A percentile compares a stretch with the other conserved stretches of the same genome.
These are phyloP conservation scores for Suillus spraguei DNA, from an alignment of 768 basidiomycete species.

Conservation along the genomic window DNA sequence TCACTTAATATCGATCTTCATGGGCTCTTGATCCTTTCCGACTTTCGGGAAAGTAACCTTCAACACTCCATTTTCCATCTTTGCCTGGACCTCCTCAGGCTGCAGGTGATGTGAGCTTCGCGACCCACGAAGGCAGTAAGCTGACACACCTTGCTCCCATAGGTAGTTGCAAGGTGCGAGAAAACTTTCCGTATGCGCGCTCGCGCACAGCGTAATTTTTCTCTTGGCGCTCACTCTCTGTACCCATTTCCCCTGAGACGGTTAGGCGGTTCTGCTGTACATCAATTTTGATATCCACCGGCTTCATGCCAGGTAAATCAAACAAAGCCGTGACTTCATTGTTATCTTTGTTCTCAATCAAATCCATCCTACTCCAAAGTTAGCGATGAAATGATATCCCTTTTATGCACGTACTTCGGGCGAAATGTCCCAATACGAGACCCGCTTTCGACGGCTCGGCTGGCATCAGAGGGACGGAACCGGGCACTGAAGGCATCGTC, in stretches of 20 bases:
- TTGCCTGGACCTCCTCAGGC: constrained; percentile 41
- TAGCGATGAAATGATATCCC: not conserved
- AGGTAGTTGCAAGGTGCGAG: constrained; percentile 50
- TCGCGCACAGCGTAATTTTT: constrained; percentile 42
- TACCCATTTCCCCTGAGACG: constrained; percentile 50
- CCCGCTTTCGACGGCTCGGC: constrained; percentile 18
- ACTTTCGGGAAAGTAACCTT: constrained; percentile 56
- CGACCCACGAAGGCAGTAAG: not conserved
- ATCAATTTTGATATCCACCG: constrained; percentile 55
- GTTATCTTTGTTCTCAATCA: constrained; percentile 49
- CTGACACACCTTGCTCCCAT: constrained; percentile 41
- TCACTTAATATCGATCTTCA: constrained; percentile 41
- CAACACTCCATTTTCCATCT: constrained; percentile 55
- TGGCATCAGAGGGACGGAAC: constrained; percentile 21
- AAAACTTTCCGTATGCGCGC: constrained; percentile 50
- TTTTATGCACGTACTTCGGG: constrained; percentile 31
- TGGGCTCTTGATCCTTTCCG: constrained; percentile 41
- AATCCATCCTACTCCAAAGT: constrained; percentile 46
- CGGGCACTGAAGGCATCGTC: constrained; percentile 39
- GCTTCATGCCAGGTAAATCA: constrained; percentile 57
- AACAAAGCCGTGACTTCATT: constrained; percentile 57
- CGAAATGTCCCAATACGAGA: constrained; percentile 18
- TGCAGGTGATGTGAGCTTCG: constrained; percentile 14
- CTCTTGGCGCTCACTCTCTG: constrained; percentile 36
- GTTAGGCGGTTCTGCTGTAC: constrained; percentile 50